Conservation (phyloP, 2,329 filamentous ascomycete genomes). For the Zalaria obscura region DNA sequence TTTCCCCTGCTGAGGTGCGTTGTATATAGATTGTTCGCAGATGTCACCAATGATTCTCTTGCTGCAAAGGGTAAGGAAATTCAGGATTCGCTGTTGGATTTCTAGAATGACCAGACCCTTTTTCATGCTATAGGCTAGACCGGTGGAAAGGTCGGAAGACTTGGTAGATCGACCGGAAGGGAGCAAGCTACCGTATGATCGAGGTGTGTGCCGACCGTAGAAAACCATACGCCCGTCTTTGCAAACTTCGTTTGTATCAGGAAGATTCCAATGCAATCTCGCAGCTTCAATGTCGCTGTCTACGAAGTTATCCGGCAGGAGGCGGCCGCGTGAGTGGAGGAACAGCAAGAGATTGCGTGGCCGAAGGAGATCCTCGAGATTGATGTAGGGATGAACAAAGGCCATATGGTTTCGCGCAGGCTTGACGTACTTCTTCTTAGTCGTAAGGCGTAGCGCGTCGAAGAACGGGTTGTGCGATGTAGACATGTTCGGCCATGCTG, state of each 20-base stretch:
- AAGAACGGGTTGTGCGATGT: conserved; percentile 39
- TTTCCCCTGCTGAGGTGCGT: background rate
- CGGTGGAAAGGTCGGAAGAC: background rate
- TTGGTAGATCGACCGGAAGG: conserved; percentile 19
- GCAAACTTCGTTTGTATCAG: conserved; percentile 2
- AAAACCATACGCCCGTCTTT: conserved; percentile 13
- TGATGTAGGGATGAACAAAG: conserved; percentile 41
- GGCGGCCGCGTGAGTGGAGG: conserved; percentile 36
- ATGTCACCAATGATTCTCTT: conserved; percentile 38
- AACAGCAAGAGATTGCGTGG: conserved; percentile 33
- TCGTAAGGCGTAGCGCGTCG: conserved; percentile 12
- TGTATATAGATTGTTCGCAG: background rate
- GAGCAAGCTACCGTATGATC: conserved; percentile 14
- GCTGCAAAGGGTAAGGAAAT: conserved; percentile 37
- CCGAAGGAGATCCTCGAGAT: conserved; percentile 39
- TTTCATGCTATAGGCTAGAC: too few species aligned
- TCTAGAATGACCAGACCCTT: conserved; percentile 32
- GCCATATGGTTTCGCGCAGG: conserved; percentile 11
- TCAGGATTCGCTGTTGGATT: conserved; percentile 32
- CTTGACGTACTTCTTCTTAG: background rate
- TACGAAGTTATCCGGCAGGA: conserved; percentile 34
- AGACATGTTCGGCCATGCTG: conserved; percentile 38
- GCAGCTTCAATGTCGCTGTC: conserved; percentile 24
- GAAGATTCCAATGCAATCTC: background rate
- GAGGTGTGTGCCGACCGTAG: conserved; percentile 13